Conservation (phyloP, 1,139 yeast genomes). For the Hansenula lynferdii region DNA sequence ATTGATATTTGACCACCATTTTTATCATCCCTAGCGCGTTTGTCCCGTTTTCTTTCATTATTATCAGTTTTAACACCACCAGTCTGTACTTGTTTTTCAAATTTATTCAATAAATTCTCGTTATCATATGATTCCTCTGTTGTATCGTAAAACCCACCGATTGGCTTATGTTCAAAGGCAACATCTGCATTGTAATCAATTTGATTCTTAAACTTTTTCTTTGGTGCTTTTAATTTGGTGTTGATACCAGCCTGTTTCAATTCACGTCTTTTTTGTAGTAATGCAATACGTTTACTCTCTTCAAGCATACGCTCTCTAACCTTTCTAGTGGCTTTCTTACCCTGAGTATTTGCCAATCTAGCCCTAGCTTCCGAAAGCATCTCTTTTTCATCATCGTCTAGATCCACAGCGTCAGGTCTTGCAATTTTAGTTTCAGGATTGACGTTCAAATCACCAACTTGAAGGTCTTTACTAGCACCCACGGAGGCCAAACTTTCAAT, state of each 20-base stretch:
- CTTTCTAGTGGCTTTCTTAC: slow-evolving; percentile 90
- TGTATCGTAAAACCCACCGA: slow-evolving; percentile 65
- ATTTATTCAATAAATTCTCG: slow-evolving; percentile 33
- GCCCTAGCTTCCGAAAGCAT: slow-evolving; percentile 95
- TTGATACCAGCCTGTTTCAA: slow-evolving; percentile 81
- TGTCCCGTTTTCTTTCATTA: slow-evolving; percentile 25
- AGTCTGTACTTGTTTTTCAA: slow-evolving; percentile 40
- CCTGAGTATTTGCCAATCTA: slow-evolving; percentile 86
- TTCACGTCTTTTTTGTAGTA: slow-evolving; percentile 79
- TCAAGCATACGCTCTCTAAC: slow-evolving; percentile 79
- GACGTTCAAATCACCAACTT: slow-evolving; percentile 56
- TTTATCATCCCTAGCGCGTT: slow-evolving; percentile 16
- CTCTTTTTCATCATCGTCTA: slow-evolving; percentile 87
- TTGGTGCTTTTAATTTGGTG: slow-evolving; percentile 34
- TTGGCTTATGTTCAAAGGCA: slow-evolving; percentile 74
- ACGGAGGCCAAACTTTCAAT: slow-evolving; percentile 48
- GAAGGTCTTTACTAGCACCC: slow-evolving; percentile 25
- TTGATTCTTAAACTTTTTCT: slow-evolving; percentile 52
- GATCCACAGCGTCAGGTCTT: slow-evolving; percentile 69
- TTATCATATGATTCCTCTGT: slow-evolving; percentile 48
- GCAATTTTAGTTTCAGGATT: slow-evolving; percentile 81
- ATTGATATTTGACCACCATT: slow-evolving; percentile 18
- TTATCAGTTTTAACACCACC: slow-evolving; percentile 42
- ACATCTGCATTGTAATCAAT: slow-evolving; percentile 83
- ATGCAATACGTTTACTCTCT: slow-evolving; percentile 69